Evolutionary conservation across 208 protist genomes (phyloP), one percentile per base, ranked within the genome.

Genomic region (Trypanosoma avium): DNA sequence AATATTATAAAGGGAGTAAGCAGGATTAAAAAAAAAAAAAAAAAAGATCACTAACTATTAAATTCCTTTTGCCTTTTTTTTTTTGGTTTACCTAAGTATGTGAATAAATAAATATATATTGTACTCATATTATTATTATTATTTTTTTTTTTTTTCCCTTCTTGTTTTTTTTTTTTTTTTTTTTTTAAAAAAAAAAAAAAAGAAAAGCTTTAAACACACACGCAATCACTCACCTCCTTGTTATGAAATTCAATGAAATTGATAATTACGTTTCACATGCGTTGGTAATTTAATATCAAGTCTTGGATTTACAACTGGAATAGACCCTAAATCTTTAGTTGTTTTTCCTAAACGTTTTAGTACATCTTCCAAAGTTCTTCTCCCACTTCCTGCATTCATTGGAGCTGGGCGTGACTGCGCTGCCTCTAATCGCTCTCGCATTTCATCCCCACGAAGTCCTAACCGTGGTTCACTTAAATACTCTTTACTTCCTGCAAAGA

Each of bases 401-500:
- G 67, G 3, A 2, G 63, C 33, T 33, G 65, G 35, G 6, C 29
- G 46, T 12, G 53, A 38, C 68, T 88, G 87, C 30, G 70, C 74
- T 7, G 60, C 67, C 73, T 84, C 84, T 24, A 93, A 59, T 64
- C 79, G 76, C 22, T 66, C 60, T n/a, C 92, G 82, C 70, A 95
- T 79, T 71, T 97, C 86, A 54, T 97, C 92, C 3, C 87, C 92
- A 30, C 92, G 88, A 26, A 97, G 83, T 60, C 92, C 92, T 77
- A 97, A 92, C 62, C 86, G 86, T 27, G 88, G 84, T 70, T 97
- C 89, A 67, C 82, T 97, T 27, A 97, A 63, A 45, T 94, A 83
- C 67, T 94, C 92, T 63, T 84, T 86, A 70, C 80, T 92, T 30
- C 92, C 92, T 0, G 92, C 92, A 63, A 97, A 97, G 69, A 95